Conservation (phyloP, 441 rosid species). For the Populus hybrid region DNA sequence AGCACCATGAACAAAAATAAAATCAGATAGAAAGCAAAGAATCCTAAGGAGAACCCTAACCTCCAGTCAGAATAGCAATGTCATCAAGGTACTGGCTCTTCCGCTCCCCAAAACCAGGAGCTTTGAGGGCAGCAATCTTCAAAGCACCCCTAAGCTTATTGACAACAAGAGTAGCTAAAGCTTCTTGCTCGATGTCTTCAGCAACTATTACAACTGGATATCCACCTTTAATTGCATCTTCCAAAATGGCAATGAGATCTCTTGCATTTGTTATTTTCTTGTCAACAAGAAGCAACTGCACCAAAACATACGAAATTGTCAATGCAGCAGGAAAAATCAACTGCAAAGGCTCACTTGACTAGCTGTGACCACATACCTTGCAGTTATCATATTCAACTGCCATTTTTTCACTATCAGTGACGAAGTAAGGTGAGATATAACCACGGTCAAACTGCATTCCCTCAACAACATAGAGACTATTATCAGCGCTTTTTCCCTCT, state of each 20-base stretch:
- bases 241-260: constrained; percentile 75
- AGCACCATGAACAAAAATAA: neutral
- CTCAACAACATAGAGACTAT: constrained; percentile 91
- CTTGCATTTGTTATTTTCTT: constrained; percentile 95
- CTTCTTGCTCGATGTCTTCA: constrained; percentile 97
- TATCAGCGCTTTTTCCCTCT: constrained; percentile 96
- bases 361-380: constrained; percentile 48
- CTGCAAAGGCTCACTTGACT: neutral
- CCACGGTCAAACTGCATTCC: constrained; percentile 99
- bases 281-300: constrained; percentile 95
- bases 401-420: constrained; percentile 96
- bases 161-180: constrained; percentile 97
- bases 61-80: constrained; percentile 90
- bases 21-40: neutral
- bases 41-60: constrained; percentile 27
- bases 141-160: constrained; percentile 92
- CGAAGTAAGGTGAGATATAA: constrained; percentile 93
- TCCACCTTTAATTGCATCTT: constrained; percentile 81
- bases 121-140: constrained; percentile 97
- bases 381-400: constrained; percentile 89
- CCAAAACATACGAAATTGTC: constrained; percentile 18
- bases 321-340: neutral
- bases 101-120: constrained; percentile 98
- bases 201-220: constrained; percentile 78
- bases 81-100: constrained; percentile 97